Percentiles rank a stretch among this genome's conserved stretches.
Evolutionary conservation across 2,329 filamentous ascomycete species (phyloP).

Genomic region (Lomentospora prolificans): DNA sequence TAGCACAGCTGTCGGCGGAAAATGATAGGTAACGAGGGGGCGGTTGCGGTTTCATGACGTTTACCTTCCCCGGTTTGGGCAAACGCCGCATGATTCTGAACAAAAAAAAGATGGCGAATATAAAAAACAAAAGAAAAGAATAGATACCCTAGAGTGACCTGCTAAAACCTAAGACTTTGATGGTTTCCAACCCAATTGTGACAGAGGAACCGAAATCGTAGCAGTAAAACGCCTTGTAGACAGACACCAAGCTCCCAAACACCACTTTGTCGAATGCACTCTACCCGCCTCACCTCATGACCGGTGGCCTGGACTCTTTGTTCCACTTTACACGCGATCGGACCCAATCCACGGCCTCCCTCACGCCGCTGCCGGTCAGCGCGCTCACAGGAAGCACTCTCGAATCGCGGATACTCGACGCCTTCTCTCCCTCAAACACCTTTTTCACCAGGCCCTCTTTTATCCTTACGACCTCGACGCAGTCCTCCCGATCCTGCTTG

Average conservation of each 20-base stretch:
- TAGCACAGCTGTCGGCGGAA: slow-evolving; percentile 70
- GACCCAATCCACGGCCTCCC: slow-evolving; percentile 95
- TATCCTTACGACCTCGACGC: slow-evolving; percentile 91
- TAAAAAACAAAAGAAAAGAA: slow-evolving; percentile 12
- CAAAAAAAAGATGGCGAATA: not conserved
- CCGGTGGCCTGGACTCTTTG: slow-evolving; percentile 80
- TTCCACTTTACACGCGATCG: slow-evolving; percentile 91
- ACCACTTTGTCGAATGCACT: too few species aligned
- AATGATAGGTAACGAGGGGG: slow-evolving; percentile 52
- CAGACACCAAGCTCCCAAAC: slow-evolving; percentile 5
- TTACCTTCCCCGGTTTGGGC: not conserved
- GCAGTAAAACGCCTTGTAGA: not conserved
- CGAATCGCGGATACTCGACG: slow-evolving; percentile 75
- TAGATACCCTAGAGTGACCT: slow-evolving; percentile 4
- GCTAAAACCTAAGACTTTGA: not conserved
- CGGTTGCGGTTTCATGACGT: slow-evolving; percentile 6
- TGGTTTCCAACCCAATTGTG: slow-evolving; percentile 12
- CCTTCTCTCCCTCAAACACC: slow-evolving; percentile 92
- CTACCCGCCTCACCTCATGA: slow-evolving; percentile 92
- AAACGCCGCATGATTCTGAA: slow-evolving; percentile 1
- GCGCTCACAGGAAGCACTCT: slow-evolving; percentile 86
- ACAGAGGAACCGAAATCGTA: slow-evolving; percentile 1
- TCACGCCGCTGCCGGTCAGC: slow-evolving; percentile 77
- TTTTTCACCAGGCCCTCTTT: slow-evolving; percentile 94
- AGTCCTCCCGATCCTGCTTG: slow-evolving; percentile 96